phyloP scores from a whole-genome alignment of 1,284 basidiomycete species.

The Fistulinella cinereoalba region DNA sequence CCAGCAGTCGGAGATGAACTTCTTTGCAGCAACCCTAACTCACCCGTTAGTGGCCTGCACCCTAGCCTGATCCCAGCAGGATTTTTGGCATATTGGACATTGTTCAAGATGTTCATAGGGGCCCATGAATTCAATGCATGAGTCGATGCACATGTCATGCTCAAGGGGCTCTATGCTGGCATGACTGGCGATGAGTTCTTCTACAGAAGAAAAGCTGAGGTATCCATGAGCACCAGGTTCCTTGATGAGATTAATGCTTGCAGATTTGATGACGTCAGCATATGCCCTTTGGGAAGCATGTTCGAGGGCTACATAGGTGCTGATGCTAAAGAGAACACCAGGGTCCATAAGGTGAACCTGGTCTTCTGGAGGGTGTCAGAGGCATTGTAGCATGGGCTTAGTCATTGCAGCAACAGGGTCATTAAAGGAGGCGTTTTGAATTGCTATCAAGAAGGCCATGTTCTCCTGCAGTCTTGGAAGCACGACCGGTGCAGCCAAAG shows the following conservation, averaged over 20 bases:
- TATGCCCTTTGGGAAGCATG: slow-evolving; percentile 3
- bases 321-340: neutral
- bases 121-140: neutral
- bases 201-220: neutral
- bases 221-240: neutral
- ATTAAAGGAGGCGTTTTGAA: neutral
- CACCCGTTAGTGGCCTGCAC: neutral
- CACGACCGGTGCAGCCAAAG: neutral
- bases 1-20: neutral
- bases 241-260: neutral
- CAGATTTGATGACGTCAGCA: neutral
- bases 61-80: neutral
- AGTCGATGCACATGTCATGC: neutral
- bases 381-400: neutral
- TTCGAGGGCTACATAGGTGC: neutral
- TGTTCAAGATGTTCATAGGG: neutral
- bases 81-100: neutral
- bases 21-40: neutral
- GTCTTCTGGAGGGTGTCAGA: neutral
- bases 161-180: neutral
- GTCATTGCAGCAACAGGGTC: neutral
- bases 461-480: neutral
- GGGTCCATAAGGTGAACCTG: neutral
- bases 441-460: neutral
- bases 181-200: neutral